phyloP scores from a whole-genome alignment of 441 rosid genomes.

The Erysimum pusillum region DNA sequence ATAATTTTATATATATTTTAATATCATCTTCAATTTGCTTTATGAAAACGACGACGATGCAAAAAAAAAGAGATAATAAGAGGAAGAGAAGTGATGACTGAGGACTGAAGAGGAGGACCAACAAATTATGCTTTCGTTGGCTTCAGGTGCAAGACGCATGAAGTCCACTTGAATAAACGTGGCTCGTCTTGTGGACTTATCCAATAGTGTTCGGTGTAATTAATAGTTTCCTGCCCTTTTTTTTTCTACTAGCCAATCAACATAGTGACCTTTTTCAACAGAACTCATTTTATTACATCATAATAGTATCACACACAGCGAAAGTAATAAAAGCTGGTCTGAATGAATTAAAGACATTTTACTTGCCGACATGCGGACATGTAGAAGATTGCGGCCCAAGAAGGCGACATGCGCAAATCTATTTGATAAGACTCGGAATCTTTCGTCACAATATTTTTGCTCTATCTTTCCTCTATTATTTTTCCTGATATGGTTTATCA shows the following conservation, averaged over 20 bases:
- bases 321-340: conserved; percentile 31
- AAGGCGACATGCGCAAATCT: conserved; percentile 45
- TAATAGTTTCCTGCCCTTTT: too few species aligned
- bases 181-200: conserved; percentile 23
- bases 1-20: neutral
- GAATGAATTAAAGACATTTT: conserved; percentile 32
- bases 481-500: conserved; percentile 24
- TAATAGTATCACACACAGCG: too few species aligned
- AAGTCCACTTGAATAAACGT: conserved; percentile 32
- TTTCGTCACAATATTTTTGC: conserved; percentile 30
- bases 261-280: conserved; percentile 14
- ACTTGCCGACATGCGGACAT: conserved; percentile 46
- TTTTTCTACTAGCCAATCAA: conserved; percentile 3
- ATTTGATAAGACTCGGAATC: conserved; percentile 39
- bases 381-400: conserved; percentile 41
- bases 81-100: neutral
- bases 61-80: neutral
- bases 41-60: conserved; percentile 8
- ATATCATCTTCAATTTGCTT: too few species aligned
- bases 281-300: conserved; percentile 40
- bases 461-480: conserved; percentile 23
- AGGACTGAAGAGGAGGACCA: conserved; percentile 16
- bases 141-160: conserved; percentile 38
- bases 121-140: conserved; percentile 22
- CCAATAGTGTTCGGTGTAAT: neutral